Evolutionary conservation across 176 grass and related monocot genomes (phyloP).

Genomic region (Carex parvula): DNA sequence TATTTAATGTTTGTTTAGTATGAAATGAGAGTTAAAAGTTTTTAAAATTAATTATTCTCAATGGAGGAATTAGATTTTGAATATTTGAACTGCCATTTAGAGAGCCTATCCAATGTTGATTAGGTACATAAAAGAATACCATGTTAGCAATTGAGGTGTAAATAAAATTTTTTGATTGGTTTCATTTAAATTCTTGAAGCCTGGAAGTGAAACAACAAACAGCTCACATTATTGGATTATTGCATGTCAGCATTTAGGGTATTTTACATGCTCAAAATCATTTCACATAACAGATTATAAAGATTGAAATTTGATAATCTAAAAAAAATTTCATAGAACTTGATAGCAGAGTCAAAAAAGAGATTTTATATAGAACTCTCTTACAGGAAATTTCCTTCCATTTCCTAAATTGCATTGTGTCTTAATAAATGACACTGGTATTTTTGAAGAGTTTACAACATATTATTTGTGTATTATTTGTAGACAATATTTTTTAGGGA

Average conservation of each 20-base stretch:
- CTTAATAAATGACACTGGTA: constrained; percentile 7
- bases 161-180: neutral
- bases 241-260: neutral
- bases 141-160: neutral
- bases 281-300: neutral
- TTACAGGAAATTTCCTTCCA: too few relatives aligned
- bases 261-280: neutral
- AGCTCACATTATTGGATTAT: neutral
- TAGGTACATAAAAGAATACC: neutral
- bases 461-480: neutral
- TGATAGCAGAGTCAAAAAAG: too few relatives aligned
- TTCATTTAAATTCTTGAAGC: neutral
- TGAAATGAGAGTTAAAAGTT: neutral
- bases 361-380: too few relatives aligned
- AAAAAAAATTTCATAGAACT: neutral
- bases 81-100: neutral
- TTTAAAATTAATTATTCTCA: too few relatives aligned
- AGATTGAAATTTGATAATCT: neutral
- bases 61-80: neutral
- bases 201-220: neutral
- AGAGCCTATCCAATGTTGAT: neutral
- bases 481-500: neutral
- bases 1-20: neutral
- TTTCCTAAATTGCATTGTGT: neutral
- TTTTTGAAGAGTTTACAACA: neutral